Evolutionary conservation across 768 basidiomycete genomes (phyloP), one percentile per base, ranked within the genome.

Genomic region (Tylopilus cervinicoccineus): DNA sequence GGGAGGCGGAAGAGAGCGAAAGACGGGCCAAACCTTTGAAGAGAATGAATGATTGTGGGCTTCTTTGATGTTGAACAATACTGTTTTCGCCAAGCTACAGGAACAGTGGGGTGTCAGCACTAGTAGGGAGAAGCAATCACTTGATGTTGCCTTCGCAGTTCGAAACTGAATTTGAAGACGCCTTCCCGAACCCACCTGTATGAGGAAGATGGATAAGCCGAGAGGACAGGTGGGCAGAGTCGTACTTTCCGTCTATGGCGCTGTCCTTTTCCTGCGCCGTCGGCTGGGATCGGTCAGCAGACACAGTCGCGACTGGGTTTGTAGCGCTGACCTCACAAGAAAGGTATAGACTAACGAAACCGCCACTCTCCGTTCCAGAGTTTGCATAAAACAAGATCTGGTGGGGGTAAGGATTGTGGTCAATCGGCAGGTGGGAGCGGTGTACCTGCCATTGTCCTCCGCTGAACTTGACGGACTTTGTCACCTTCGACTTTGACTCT

Each of bases 331-430:
- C 89, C 72, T 91, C 88, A 52, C 89, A 90, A 10, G 85, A 85
- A 20, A 93, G 74, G 64, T 89, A 92, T 34, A 93, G 61, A 64
- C 86, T 88, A 27, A 89, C 77, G 58, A 77, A 86, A 3, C 70
- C 72, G 40, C 79, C 77, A 36, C 77, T 76, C n/a, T 75, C 70
- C 17, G 76, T 77, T 0, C 88, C 88, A 33, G 87, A 83, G 62
- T 90, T 92, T 6, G 89, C 77, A 61, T 93, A 93, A 69, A 91
- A 91, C 38, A 93, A 65, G 38, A 91, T 83, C 81, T 91, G 56
- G 45, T 12, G 1, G 32, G n/a, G 14, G 32, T 51, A 5, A 43
- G 9, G 6, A 11, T n/a, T n/a, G 31, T 8, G 16, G 14, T 11
- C 11, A 6, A 16, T 45, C 39, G 6, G 19, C 4, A 8, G 24